These are phyloP conservation scores for Petasospora fabianii DNA, from an alignment of 1,139 yeast genomes.

Conservation along the genomic window DNA sequence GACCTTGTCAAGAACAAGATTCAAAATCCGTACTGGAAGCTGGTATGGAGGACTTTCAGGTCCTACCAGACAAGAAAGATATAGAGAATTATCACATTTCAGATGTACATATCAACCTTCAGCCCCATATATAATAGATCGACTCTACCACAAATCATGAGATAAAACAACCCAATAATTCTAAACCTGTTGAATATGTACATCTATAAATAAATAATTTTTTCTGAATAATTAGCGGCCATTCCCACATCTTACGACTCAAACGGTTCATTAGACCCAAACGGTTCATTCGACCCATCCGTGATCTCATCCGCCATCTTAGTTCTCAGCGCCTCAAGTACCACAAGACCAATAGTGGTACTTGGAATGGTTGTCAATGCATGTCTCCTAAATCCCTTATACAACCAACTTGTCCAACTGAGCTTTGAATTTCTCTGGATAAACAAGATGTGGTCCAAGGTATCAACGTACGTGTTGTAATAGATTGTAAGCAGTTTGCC, in stretches of 20 bases:
- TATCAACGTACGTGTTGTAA: constrained; percentile 70
- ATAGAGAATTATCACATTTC: constrained; percentile 17
- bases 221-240: no score
- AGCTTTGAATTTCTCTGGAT: constrained; percentile 52
- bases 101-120: no score
- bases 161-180: no score
- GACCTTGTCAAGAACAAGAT: constrained; percentile 51
- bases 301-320: constrained; percentile 26
- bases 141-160: not conserved
- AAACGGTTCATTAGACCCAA: not conserved
- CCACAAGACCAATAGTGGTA: constrained; percentile 78
- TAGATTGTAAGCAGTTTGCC: constrained; percentile 30
- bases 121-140: no score
- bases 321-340: constrained; percentile 78
- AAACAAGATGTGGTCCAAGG: constrained; percentile 54
- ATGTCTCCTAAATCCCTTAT: constrained; percentile 71
- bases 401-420: constrained; percentile 64
- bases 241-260: not conserved
- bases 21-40: constrained; percentile 61
- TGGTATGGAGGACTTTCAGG: constrained; percentile 64
- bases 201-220: no score
- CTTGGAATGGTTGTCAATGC: constrained; percentile 81
- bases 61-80: constrained; percentile 45
- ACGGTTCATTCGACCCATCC: not conserved
- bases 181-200: no score